Base-by-base conservation (phyloP, 371 early-diverging fungal genomes). In the Mortierella sp. region DNA sequence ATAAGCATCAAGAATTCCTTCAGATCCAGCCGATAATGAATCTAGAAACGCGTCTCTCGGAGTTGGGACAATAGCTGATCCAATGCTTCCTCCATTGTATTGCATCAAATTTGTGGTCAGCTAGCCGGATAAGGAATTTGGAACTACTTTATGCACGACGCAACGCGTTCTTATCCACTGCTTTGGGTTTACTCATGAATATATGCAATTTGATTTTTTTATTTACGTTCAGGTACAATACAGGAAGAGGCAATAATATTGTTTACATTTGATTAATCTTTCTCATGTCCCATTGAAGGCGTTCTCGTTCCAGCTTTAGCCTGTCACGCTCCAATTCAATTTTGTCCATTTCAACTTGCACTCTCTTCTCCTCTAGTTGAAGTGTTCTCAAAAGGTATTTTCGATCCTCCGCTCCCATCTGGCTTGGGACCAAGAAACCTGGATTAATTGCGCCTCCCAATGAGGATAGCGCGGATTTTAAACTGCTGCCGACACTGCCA, bases 291-390 rank as follows among this genome's bases (percentile, higher is more conserved):
- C 69, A 78, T 35, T 78, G 66, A 30, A 78, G 55, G 6, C 74
- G 66, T 45, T 62, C 32, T 16, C 73, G 69, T 51, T 78, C 78
- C 1, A 78, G 59, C 8, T 70, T 66, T 32, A 78, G 39, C 62
- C 54, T 62, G 30, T 78, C 78, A 6, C 78, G 73, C 59, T 78
- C 78, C 16, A 78, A 54, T n/a, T 73, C 78, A 54, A 78, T 70
- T 51, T 73, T 73, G 26, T 78, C 78, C 9, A 73, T 64, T 49
- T 78, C 74, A n/a, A 73, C 66, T 26, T 73, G 69, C 35, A 73
- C 66, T 37, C 47, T 69, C 16, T 73, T 47, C 58, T 78, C 78
- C 35, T 78, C 74, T 67, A 78, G 63, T 4, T 69, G 70, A 55
- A 78, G 37, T 1, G 61, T 63, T 64, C 70, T 52, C 64, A 73